Percentiles rank a stretch among this genome's conserved stretches.
Conservation (phyloP, 179 eudicot genomes). For the Sideroxylon spinosum region DNA sequence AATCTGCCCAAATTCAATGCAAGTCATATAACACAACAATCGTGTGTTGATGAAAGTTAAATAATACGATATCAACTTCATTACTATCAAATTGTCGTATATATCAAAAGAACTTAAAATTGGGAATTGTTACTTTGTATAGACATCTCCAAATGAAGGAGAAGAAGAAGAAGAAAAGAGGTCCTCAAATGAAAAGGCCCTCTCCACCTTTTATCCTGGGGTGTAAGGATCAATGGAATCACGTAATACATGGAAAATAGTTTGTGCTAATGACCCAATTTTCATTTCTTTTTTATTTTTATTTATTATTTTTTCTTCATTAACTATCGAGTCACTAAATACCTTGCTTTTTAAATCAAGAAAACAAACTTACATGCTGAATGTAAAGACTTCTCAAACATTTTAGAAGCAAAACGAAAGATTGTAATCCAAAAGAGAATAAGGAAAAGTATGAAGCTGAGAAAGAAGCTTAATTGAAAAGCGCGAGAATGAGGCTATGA, state of each 20-base stretch:
- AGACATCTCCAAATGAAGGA: slow-evolving; percentile 59
- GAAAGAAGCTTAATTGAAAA: slow-evolving; percentile 84
- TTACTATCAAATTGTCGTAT: not conserved
- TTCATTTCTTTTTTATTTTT: not conserved
- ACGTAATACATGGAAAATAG: slow-evolving; percentile 33
- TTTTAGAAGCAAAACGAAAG: slow-evolving; percentile 81
- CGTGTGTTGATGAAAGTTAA: not conserved
- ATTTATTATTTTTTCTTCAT: too few relatives aligned
- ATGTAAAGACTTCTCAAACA: slow-evolving; percentile 68
- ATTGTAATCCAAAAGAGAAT: slow-evolving; percentile 68
- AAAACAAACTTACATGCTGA: slow-evolving; percentile 71
- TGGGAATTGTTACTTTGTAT: not conserved
- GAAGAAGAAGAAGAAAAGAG: slow-evolving; percentile 66
- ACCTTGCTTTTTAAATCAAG: slow-evolving; percentile 53
- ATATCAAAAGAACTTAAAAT: not conserved
- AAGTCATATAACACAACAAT: not conserved
- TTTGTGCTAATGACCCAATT: not conserved
- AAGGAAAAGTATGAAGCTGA: slow-evolving; percentile 75
- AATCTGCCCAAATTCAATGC: slow-evolving; percentile 33
- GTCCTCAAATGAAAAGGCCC: slow-evolving; percentile 60
- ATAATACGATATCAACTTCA: not conserved
- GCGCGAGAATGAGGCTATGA: slow-evolving; percentile 85
- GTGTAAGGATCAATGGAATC: slow-evolving; percentile 91
- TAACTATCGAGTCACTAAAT: too few relatives aligned
- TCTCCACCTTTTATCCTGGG: slow-evolving; percentile 69